These are phyloP conservation scores for Flagelloscypha sp. DNA, from an alignment of 768 basidiomycete species.

Conservation along the genomic window DNA sequence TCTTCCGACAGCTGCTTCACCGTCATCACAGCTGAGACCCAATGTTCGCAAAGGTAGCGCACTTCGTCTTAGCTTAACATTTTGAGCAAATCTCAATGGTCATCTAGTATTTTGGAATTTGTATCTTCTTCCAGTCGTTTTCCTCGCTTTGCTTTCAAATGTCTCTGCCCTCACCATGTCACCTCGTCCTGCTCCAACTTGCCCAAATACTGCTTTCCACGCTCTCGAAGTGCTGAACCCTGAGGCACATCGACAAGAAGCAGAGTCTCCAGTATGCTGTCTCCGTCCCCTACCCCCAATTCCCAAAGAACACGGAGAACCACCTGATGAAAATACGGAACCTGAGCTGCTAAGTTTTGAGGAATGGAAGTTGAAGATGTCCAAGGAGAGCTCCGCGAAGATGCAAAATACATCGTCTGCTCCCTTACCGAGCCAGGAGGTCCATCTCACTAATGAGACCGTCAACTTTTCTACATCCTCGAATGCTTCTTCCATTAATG, in stretches of 20 bases:
- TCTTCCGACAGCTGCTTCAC: too few relatives aligned
- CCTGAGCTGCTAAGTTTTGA: slow-evolving; percentile 73
- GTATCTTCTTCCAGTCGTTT: too few relatives aligned
- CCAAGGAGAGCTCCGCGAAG: slow-evolving; percentile 28
- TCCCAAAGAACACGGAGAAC: slow-evolving; percentile 29
- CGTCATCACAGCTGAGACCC: too few relatives aligned
- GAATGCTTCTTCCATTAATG: slow-evolving; percentile 11
- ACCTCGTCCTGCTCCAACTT: slow-evolving; percentile 23
- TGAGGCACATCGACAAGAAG: too few relatives aligned
- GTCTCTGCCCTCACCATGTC: too few relatives aligned
- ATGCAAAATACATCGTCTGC: slow-evolving; percentile 11
- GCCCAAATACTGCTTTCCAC: slow-evolving; percentile 53
- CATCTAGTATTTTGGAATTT: too few relatives aligned
- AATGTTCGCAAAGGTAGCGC: too few relatives aligned
- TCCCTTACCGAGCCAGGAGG: slow-evolving; percentile 8
- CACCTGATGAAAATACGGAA: slow-evolving; percentile 55
- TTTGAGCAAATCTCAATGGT: too few relatives aligned
- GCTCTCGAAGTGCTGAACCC: slow-evolving; percentile 41
- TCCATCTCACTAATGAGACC: slow-evolving; percentile 2
- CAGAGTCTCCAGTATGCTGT: slow-evolving; percentile 60
- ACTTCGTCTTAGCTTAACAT: too few relatives aligned
- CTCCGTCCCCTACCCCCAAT: slow-evolving; percentile 42
- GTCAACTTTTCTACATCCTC: neutral
- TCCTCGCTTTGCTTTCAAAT: too few relatives aligned
- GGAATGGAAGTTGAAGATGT: slow-evolving; percentile 77